Percentiles rank a stretch among this genome's conserved stretches.
Evolutionary conservation across 1,139 yeast genomes (phyloP).

Genomic region (Diutina neorugosa): DNA sequence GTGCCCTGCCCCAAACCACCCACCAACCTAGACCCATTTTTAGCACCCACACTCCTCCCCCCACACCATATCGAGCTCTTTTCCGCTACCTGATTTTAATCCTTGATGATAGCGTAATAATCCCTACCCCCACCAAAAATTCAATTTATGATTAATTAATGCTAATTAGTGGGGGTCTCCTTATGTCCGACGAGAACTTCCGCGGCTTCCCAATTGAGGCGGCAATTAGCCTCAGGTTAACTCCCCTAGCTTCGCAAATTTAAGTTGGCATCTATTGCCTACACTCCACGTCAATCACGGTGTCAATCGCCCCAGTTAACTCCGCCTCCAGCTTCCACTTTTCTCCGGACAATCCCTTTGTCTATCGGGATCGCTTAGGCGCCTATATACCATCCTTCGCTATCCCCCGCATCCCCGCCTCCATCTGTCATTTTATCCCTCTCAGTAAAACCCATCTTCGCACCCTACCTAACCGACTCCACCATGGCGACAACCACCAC

Average conservation of each 20-base stretch:
- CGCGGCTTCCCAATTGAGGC: neutral
- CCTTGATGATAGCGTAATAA: no score
- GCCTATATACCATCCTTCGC: neutral
- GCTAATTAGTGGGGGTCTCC: neutral
- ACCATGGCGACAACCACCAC: slow-evolving; percentile 18
- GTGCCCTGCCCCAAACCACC: neutral
- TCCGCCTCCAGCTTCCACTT: no score
- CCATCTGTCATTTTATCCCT: neutral
- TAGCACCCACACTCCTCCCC: no score
- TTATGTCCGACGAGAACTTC: neutral
- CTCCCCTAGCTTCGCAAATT: no score
- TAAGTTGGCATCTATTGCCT: neutral
- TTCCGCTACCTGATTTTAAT: no score
- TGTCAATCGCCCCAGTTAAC: no score
- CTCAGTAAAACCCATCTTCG: neutral
- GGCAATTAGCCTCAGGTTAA: neutral
- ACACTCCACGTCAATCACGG: neutral
- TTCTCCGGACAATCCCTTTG: neutral
- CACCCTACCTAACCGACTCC: neutral
- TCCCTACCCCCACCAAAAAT: no score
- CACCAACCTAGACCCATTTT: no score
- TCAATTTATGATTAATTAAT: no score
- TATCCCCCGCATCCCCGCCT: neutral
- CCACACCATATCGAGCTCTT: no score
- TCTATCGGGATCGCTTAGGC: neutral